These are phyloP conservation scores for Cadophora luteo-olivacea DNA, from an alignment of 2,329 filamentous ascomycete species.

Conservation along the genomic window DNA sequence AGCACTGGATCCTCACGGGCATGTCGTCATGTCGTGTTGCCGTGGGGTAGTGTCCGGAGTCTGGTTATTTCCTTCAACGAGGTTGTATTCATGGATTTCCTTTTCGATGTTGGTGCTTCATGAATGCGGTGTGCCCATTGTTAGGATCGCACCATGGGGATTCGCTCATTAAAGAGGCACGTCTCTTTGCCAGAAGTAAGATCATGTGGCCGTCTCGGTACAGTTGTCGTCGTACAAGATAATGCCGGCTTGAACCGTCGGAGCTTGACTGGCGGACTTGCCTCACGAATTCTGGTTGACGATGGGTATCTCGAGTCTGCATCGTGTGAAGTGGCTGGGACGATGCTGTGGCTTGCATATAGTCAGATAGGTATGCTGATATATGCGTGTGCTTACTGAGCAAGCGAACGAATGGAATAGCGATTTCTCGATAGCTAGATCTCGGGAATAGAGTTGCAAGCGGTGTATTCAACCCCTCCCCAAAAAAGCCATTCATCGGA, in stretches of 20 bases:
- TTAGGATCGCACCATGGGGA: background rate
- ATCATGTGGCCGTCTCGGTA: constrained; percentile 1
- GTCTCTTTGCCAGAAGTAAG: background rate
- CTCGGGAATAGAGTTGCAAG: background rate
- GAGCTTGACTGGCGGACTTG: background rate
- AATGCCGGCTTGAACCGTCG: constrained; percentile 12
- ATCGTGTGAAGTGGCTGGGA: background rate
- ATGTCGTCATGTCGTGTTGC: constrained; percentile 7
- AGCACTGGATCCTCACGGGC: constrained; percentile 12
- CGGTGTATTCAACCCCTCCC: background rate
- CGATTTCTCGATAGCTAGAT: background rate
- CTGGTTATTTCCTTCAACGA: background rate
- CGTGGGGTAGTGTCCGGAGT: background rate
- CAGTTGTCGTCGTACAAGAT: constrained; percentile 4
- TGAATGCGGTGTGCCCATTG: background rate
- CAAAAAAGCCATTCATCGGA: background rate
- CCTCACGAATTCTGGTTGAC: background rate
- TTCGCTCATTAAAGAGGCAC: background rate
- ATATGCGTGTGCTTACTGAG: background rate
- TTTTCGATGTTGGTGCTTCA: background rate
- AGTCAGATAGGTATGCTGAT: background rate
- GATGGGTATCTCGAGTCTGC: background rate
- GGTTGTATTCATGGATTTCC: background rate
- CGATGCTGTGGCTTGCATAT: constrained; percentile 1
- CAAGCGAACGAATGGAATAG: background rate